Base-by-base conservation (phyloP, 2,329 filamentous ascomycete genomes). In the Furcasterigmium sp. region DNA sequence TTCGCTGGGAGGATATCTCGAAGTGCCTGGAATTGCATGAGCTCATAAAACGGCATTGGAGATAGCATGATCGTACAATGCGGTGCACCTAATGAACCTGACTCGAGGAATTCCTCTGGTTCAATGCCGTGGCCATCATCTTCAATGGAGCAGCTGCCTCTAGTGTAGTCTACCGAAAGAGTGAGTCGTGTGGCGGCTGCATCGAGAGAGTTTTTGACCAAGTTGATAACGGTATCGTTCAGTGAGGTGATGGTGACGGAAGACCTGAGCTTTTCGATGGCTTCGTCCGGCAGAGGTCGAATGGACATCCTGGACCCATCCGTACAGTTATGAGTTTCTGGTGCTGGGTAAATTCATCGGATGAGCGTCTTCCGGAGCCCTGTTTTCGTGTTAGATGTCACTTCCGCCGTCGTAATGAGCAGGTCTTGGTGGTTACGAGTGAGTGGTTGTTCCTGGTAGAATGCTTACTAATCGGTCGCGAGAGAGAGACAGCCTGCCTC, bases 131-230 rank as follows among this genome's bases (percentile, higher is more conserved):
- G 44, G 2, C 93, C 93, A 63, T 97, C 77, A 59, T 98, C 93
- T 56, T 95, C 86, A 5, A 96, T 76, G 0, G 75, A 72, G 61
- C 91, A 95, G 52, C 77, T 80, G 5, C 90, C 91, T 19, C 84
- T 81, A 42, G 65, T 62, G 58, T 88, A 89, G 63, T 96, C 86
- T 18, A 95, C 69, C 1, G 73, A 76, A 43, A 95, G 70, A 42
- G 78, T 78, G 48, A 96, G 66, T 43, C 75, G 85, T 26, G 71
- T 75, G 14, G 91, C 84, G 37, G 69, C 68, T 4, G 90, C 88
- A 68, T 98, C 93, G 11, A 98, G 72, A 1, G 89, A 80, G 60
- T 98, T 98, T 59, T 85, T 81, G 20, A 94, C 54, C 9, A 97
- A 73, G 37, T 85, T 87, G 43, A 80, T 69, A 13, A 87, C 69